A percentile compares a stretch with the other conserved stretches of the same genome.
Conservation (phyloP, 495 filamentous ascomycete species). For the Aspergillus coremiiformis region DNA sequence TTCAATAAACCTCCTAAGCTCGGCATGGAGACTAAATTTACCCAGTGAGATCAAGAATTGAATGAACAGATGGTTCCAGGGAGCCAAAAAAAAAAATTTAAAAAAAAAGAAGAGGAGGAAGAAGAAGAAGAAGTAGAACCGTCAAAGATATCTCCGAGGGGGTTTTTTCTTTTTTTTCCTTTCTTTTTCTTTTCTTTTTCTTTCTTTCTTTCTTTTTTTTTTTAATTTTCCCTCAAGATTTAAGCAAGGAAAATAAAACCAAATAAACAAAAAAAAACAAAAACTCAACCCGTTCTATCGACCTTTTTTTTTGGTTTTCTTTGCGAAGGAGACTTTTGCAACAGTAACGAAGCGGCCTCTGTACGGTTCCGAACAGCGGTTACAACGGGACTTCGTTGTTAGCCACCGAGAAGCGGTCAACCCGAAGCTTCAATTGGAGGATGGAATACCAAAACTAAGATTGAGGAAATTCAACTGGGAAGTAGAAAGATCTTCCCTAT, state of each 20-base stretch:
- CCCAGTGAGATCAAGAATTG: not conserved
- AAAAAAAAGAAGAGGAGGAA: not conserved
- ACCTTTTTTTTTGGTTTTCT: no score
- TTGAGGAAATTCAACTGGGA: no score
- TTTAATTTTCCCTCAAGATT: no score
- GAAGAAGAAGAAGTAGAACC: constrained; percentile 7
- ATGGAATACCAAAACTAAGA: not conserved
- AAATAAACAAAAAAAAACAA: no score
- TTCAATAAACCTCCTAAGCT: constrained; percentile 72
- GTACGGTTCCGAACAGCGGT: constrained; percentile 13
- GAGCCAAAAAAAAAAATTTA: no score
- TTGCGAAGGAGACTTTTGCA: not conserved
- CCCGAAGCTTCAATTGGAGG: not conserved
- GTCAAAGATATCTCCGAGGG: no score
- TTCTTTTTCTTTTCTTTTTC: not conserved
- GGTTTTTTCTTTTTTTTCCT: constrained; percentile 7
- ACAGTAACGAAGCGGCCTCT: not conserved
- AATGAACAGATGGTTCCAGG: no score
- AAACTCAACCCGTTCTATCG: no score
- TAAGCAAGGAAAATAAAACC: no score
- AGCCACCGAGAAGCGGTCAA: constrained; percentile 1
- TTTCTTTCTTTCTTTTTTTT: not conserved
- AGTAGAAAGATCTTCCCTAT: no score
- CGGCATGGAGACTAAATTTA: constrained; percentile 34
- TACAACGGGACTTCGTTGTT: constrained; percentile 10